These are phyloP conservation scores for Candida sp. DNA, from an alignment of 1,139 yeast species.

Conservation along the genomic window DNA sequence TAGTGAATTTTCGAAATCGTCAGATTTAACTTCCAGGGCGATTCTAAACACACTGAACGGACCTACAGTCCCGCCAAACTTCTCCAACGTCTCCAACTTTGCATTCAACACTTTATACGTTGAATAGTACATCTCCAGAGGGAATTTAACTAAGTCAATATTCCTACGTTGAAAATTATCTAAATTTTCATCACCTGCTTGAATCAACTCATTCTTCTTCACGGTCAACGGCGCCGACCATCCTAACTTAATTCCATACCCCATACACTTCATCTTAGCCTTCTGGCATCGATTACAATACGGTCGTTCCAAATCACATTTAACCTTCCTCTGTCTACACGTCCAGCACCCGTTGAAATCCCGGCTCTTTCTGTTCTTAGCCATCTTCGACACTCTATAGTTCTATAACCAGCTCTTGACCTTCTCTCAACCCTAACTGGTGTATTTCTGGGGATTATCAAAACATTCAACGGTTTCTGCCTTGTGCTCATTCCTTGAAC, in stretches of 20 bases:
- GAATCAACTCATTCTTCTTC: slow-evolving; percentile 16
- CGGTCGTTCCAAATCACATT: slow-evolving; percentile 46
- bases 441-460: too few relatives aligned
- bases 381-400: slow-evolving; percentile 11
- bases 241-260: slow-evolving; percentile 37
- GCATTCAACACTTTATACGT: slow-evolving; percentile 28
- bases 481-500: too few relatives aligned
- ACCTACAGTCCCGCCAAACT: slow-evolving; percentile 18
- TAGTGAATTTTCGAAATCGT: slow-evolving; percentile 20
- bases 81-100: slow-evolving; percentile 26
- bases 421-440: too few relatives aligned
- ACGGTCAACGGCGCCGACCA: slow-evolving; percentile 37
- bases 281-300: slow-evolving; percentile 39
- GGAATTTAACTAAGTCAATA: slow-evolving; percentile 33
- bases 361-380: slow-evolving; percentile 24
- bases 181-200: slow-evolving; percentile 14
- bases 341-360: slow-evolving; percentile 55
- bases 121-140: slow-evolving; percentile 25
- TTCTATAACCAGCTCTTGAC: not conserved
- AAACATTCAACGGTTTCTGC: too few relatives aligned
- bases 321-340: slow-evolving; percentile 47
- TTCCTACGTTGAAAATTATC: slow-evolving; percentile 34
- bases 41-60: slow-evolving; percentile 23
- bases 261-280: slow-evolving; percentile 38
- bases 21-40: slow-evolving; percentile 14